Evolutionary conservation across 73 alveolate species (phyloP).

Genomic region (Stentor coeruleus): DNA sequence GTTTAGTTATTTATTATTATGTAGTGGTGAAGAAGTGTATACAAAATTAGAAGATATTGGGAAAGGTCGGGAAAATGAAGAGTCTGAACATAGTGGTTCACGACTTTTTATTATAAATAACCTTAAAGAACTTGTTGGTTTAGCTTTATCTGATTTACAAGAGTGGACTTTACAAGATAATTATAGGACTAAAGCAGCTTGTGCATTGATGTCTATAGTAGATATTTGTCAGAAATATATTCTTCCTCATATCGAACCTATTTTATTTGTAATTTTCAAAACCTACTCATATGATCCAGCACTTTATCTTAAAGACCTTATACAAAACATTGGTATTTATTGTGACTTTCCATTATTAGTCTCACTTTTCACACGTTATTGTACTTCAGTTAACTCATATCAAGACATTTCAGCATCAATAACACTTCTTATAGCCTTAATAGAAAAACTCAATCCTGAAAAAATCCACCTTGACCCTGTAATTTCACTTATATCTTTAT

Average conservation of each 20-base stretch:
- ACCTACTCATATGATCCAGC: neutral
- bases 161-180: conserved; percentile 15
- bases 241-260: neutral
- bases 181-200: neutral
- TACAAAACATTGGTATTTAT: neutral
- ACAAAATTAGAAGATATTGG: neutral
- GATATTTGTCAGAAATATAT: neutral
- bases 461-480: neutral
- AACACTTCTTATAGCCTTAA: neutral
- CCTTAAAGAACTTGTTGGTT: neutral
- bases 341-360: neutral
- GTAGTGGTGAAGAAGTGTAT: neutral
- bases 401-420: neutral
- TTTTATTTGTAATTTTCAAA: neutral
- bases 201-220: neutral
- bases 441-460: neutral
- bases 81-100: neutral
- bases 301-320: neutral
- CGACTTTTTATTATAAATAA: neutral
- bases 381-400: neutral
- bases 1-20: neutral
- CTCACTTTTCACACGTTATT: neutral
- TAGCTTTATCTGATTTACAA: neutral
- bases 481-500: neutral
- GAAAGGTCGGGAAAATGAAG: neutral